Percentiles rank a stretch among this genome's conserved stretches.
phyloP scores from a whole-genome alignment of 2,329 filamentous ascomycete genomes.

The Neospermospora avenae region DNA sequence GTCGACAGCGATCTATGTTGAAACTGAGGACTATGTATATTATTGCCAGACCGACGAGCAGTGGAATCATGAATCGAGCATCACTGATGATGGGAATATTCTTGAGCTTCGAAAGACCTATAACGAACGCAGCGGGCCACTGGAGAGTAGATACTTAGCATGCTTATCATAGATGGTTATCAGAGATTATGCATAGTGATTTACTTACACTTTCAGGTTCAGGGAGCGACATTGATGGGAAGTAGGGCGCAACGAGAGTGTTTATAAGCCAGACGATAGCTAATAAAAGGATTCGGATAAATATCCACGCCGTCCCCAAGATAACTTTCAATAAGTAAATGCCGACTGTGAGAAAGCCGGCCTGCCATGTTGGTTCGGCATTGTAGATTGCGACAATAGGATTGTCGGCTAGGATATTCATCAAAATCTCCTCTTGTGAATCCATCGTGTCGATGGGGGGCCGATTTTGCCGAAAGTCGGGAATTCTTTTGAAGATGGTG shows the following conservation, averaged over 20 bases:
- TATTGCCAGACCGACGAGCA: background rate
- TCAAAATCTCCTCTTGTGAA: background rate
- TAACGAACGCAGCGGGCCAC: background rate
- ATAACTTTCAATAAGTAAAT: background rate
- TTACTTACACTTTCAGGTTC: background rate
- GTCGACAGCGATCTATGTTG: background rate
- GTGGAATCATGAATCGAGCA: background rate
- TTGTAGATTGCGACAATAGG: background rate
- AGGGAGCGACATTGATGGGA: background rate
- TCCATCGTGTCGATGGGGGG: background rate
- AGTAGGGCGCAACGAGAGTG: background rate
- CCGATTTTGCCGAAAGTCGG: too few species aligned
- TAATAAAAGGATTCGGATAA: background rate
- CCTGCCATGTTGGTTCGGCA: background rate
- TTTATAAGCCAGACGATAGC: background rate
- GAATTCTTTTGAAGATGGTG: background rate
- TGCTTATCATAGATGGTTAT: background rate
- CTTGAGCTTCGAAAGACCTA: background rate
- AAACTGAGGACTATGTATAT: background rate
- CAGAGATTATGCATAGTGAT: background rate
- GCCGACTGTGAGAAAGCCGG: background rate
- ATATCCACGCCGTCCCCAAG: background rate
- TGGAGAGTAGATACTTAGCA: background rate
- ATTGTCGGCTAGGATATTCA: constrained; percentile 1
- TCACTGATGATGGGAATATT: background rate